Percentiles rank a stretch among this genome's conserved stretches.
phyloP scores from a whole-genome alignment of 768 basidiomycete genomes.

The Leucocoprinus sp. region DNA sequence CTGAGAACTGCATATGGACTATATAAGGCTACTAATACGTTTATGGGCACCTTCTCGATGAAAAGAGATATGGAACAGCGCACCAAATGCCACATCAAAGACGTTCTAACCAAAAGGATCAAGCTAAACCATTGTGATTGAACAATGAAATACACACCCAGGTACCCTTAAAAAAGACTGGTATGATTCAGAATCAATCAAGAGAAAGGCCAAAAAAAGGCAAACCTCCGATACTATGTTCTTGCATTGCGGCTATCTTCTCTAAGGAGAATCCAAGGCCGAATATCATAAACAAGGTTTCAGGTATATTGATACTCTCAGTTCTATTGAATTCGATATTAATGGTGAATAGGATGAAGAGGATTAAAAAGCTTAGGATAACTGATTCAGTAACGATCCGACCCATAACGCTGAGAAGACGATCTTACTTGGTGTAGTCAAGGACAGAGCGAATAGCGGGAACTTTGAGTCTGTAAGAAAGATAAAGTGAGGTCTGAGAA shows the following conservation, averaged over 20 bases:
- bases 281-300: conserved; percentile 73
- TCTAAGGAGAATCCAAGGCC: conserved; percentile 82
- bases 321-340: conserved; percentile 69
- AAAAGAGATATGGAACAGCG: conserved; percentile 13
- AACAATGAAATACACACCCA: conserved; percentile 44
- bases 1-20: conserved; percentile 70
- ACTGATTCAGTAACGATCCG: conserved; percentile 4
- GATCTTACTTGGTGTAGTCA: conserved; percentile 73
- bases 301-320: conserved; percentile 54
- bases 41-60: background rate
- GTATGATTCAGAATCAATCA: background rate
- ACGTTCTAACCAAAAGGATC: conserved; percentile 52
- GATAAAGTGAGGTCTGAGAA: conserved; percentile 1
- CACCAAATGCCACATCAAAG: conserved; percentile 87
- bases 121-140: background rate
- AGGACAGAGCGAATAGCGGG: conserved; percentile 85
- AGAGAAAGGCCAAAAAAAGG: background rate
- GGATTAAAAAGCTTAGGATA: conserved; percentile 58
- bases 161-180: conserved; percentile 80
- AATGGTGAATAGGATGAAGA: conserved; percentile 72
- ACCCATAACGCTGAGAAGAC: background rate
- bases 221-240: conserved; percentile 84
- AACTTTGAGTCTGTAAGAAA: conserved; percentile 68
- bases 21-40: conserved; percentile 60
- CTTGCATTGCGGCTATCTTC: conserved; percentile 91